phyloP scores from a whole-genome alignment of 2,329 filamentous ascomycete genomes.

The Fusarium temperatum region DNA sequence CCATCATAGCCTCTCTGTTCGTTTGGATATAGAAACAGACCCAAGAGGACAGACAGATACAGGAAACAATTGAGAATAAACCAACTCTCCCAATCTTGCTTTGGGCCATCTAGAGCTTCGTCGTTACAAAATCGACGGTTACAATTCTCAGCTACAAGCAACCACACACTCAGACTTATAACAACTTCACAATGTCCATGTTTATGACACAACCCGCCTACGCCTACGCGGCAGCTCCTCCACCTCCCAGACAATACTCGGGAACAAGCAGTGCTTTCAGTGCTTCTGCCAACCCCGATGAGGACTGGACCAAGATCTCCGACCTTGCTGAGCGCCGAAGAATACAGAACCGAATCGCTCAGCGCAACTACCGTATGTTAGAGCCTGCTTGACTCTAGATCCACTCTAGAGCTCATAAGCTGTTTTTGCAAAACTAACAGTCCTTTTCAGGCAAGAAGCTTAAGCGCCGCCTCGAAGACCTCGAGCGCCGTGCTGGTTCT shows the following conservation, averaged over 20 bases:
- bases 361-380: conserved; percentile 91
- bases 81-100: conserved; percentile 9
- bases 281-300: conserved; percentile 91
- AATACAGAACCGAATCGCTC: conserved; percentile 97
- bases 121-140: conserved; percentile 21
- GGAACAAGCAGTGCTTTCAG: conserved; percentile 94
- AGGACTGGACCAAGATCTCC: conserved; percentile 99
- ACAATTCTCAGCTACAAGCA: conserved; percentile 13
- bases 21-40: conserved; percentile 28
- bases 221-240: conserved; percentile 45
- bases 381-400: conserved; percentile 2
- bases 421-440: conserved; percentile 21
- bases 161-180: conserved; percentile 9
- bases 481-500: conserved; percentile 78
- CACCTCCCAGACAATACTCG: conserved; percentile 71
- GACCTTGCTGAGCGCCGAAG: conserved; percentile 92
- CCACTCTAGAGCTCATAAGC: background rate
- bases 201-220: conserved; percentile 49
- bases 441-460: conserved; percentile 80
- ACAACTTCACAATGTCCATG: conserved; percentile 47
- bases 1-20: conserved; percentile 19
- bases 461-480: conserved; percentile 86
- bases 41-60: conserved; percentile 22
- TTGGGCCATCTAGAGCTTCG: conserved; percentile 27
- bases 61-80: conserved; percentile 19